phyloP scores from a whole-genome alignment of 2,329 filamentous ascomycete genomes.

The Exophiala aquamarina region DNA sequence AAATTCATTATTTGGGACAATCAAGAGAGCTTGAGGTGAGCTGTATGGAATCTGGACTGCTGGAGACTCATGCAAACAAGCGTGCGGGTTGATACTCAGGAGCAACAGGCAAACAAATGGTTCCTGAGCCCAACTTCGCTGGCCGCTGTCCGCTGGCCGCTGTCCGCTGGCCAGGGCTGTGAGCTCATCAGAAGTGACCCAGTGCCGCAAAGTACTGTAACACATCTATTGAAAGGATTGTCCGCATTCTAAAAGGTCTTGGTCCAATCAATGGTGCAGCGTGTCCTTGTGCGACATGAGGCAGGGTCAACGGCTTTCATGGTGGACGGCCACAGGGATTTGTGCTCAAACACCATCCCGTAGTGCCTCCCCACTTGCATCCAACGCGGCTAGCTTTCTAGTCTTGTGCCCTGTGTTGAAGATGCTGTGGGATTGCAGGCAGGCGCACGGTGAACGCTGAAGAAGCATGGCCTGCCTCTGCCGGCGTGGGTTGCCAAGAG shows the following conservation, averaged over 20 bases:
- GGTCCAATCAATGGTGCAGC: slow-evolving; percentile 19
- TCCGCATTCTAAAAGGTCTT: slow-evolving; percentile 10
- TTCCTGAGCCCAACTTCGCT: slow-evolving; percentile 16
- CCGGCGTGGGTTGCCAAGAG: too few species aligned
- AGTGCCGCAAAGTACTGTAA: slow-evolving; percentile 21
- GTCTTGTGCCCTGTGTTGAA: slow-evolving; percentile 10
- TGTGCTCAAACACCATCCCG: slow-evolving; percentile 24
- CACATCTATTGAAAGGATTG: slow-evolving; percentile 14
- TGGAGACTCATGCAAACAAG: slow-evolving; percentile 28
- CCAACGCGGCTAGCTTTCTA: slow-evolving; percentile 11
- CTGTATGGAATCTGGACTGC: background rate
- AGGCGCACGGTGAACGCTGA: slow-evolving; percentile 9
- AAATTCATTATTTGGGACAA: slow-evolving; percentile 17
- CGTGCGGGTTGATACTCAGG: slow-evolving; percentile 15
- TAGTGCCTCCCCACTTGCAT: slow-evolving; percentile 15
- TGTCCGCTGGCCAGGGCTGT: background rate
- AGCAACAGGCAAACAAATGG: slow-evolving; percentile 27
- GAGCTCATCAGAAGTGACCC: slow-evolving; percentile 12
- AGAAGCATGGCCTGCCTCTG: background rate
- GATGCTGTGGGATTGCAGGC: slow-evolving; percentile 5
- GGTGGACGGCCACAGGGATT: slow-evolving; percentile 16
- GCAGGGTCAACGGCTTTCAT: slow-evolving; percentile 21
- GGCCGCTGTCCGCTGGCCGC: slow-evolving; percentile 7
- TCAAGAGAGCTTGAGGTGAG: slow-evolving; percentile 10
- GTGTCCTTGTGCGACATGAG: slow-evolving; percentile 14